Conservation (phyloP, 2,329 filamentous ascomycete species). For the Sarocladiaceae sp. region DNA sequence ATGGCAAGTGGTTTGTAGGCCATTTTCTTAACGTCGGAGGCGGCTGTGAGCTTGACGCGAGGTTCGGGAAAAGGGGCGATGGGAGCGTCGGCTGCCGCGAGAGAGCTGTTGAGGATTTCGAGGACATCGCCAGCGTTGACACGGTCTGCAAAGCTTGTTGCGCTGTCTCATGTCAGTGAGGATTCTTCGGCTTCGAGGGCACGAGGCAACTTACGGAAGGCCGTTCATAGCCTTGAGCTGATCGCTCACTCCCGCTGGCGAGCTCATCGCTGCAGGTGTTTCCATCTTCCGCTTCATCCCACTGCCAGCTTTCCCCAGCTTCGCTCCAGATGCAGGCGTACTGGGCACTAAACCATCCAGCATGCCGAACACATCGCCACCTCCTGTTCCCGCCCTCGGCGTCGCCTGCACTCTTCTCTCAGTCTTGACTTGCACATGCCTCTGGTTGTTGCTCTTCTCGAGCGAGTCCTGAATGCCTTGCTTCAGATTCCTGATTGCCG, state of each 20-base stretch:
- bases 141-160: conserved; percentile 63
- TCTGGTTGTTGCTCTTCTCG: conserved; percentile 69
- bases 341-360: conserved; percentile 66
- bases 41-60: conserved; percentile 79
- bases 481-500: conserved; percentile 74
- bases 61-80: conserved; percentile 69
- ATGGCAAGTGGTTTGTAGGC: conserved; percentile 90
- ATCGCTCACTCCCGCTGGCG: conserved; percentile 28
- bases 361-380: conserved; percentile 78
- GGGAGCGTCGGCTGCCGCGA: conserved; percentile 63
- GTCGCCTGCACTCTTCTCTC: conserved; percentile 60
- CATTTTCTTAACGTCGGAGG: conserved; percentile 87
- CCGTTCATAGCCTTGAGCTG: conserved; percentile 28
- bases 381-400: conserved; percentile 21
- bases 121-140: conserved; percentile 75
- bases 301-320: conserved; percentile 31
- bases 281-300: conserved; percentile 28
- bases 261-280: conserved; percentile 24
- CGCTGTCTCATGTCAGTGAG: conserved; percentile 15
- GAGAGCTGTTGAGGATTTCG: conserved; percentile 77
- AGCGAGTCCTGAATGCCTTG: conserved; percentile 80
- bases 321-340: conserved; percentile 45
- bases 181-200: no score
- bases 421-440: conserved; percentile 58
- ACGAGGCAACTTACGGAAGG: conserved; percentile 19